A percentile compares a stretch with the other conserved stretches of the same genome.
These are phyloP conservation scores for Ramaria sp. DNA, from an alignment of 768 basidiomycete species.

Conservation along the genomic window DNA sequence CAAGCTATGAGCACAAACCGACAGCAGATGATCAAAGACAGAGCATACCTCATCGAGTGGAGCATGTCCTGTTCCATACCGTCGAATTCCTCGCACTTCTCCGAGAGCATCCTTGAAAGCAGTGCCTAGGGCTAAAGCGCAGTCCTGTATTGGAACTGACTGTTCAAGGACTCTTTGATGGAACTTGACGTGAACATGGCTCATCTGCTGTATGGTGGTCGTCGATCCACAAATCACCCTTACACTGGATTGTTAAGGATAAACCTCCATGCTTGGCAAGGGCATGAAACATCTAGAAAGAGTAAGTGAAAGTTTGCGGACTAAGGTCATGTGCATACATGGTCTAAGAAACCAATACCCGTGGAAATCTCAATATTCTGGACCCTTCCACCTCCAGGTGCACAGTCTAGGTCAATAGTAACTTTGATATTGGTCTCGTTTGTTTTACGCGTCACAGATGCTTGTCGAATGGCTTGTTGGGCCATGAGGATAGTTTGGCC, in stretches of 20 bases:
- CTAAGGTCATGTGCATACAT: slow-evolving; percentile 37
- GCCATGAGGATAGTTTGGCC: not conserved
- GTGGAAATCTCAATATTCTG: slow-evolving; percentile 83
- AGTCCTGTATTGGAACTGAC: slow-evolving; percentile 54
- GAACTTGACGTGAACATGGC: slow-evolving; percentile 25
- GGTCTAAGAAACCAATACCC: slow-evolving; percentile 98
- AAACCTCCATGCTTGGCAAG: slow-evolving; percentile 95
- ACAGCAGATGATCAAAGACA: not conserved
- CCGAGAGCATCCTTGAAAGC: slow-evolving; percentile 95
- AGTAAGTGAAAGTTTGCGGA: not conserved
- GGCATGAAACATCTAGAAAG: slow-evolving; percentile 88
- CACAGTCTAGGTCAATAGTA: slow-evolving; percentile 69
- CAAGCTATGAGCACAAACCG: slow-evolving; percentile 2
- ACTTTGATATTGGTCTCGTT: slow-evolving; percentile 89
- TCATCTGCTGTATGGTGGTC: slow-evolving; percentile 99
- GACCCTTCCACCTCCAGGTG: slow-evolving; percentile 43
- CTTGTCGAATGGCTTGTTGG: slow-evolving; percentile 17
- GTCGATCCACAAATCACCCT: slow-evolving; percentile 95
- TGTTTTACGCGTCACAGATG: slow-evolving; percentile 72
- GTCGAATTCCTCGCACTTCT: slow-evolving; percentile 85
- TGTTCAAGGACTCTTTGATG: not conserved
- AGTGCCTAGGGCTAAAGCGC: slow-evolving; percentile 74
- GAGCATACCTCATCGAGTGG: slow-evolving; percentile 84
- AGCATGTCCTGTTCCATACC: slow-evolving; percentile 95
- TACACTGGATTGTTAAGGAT: slow-evolving; percentile 83